Percentiles rank a stretch among this genome's conserved stretches.
phyloP scores from a whole-genome alignment of 2,329 filamentous ascomycete genomes.

The Lojkania enalia region DNA sequence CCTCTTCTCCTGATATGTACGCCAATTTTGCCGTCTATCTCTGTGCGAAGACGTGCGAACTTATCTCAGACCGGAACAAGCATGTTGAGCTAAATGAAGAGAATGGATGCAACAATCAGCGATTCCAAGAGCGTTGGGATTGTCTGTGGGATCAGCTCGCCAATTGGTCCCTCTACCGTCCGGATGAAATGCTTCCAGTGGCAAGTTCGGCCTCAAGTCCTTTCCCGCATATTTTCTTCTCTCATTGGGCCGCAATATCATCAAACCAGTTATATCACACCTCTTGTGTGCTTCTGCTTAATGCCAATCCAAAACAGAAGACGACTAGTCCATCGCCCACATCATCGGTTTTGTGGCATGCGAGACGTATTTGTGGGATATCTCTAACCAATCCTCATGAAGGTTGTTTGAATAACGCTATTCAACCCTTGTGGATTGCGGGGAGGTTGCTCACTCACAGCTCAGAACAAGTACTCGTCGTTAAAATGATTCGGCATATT shows the following conservation, averaged over 20 bases:
- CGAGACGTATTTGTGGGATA: constrained; percentile 59
- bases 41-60: constrained; percentile 52
- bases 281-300: constrained; percentile 57
- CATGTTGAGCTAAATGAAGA: constrained; percentile 53
- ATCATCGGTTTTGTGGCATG: constrained; percentile 58
- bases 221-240: constrained; percentile 58
- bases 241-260: constrained; percentile 60
- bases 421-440: constrained; percentile 62
- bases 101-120: constrained; percentile 49
- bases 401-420: constrained; percentile 61
- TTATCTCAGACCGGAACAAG: constrained; percentile 55
- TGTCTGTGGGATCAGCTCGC: constrained; percentile 56
- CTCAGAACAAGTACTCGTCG: constrained; percentile 45
- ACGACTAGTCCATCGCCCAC: constrained; percentile 34
- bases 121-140: constrained; percentile 52
- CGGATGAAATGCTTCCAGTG: constrained; percentile 52
- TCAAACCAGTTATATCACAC: constrained; percentile 63
- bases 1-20: constrained; percentile 50
- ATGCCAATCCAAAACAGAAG: constrained; percentile 44
- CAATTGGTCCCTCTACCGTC: constrained; percentile 53
- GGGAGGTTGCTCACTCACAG: constrained; percentile 58
- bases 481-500: constrained; percentile 54
- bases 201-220: constrained; percentile 49
- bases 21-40: constrained; percentile 57
- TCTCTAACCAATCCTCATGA: constrained; percentile 60